A percentile compares a stretch with the other conserved stretches of the same genome.
Conservation (phyloP, 2,329 filamentous ascomycete species). For the Calonectria pseudoreteaudii region DNA sequence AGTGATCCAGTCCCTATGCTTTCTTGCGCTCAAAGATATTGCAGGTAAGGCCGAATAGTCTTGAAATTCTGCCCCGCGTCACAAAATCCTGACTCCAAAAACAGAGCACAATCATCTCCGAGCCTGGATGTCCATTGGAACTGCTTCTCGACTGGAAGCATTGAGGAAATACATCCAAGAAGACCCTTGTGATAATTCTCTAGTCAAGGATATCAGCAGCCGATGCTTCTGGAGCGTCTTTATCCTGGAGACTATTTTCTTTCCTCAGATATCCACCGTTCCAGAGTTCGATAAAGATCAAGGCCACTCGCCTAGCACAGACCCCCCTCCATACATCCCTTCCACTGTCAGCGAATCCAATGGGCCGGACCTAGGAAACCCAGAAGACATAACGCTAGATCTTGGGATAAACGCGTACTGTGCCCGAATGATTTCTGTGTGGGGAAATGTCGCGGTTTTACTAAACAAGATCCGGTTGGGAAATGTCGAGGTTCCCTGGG, state of each 20-base stretch:
- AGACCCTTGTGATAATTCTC: not conserved
- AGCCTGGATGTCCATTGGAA: not conserved
- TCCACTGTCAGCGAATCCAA: not conserved
- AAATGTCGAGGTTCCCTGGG: not conserved
- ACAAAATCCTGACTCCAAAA: not conserved
- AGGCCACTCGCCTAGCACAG: not conserved
- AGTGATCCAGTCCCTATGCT: not conserved
- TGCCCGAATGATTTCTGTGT: not conserved
- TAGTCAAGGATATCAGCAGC: not conserved
- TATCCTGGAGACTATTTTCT: not conserved
- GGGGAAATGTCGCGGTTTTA: not conserved
- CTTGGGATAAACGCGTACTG: not conserved
- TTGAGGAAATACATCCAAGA: not conserved
- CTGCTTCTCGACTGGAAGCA: not conserved
- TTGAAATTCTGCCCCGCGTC: too few relatives aligned
- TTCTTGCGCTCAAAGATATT: not conserved
- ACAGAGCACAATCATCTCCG: not conserved
- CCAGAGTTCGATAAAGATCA: not conserved
- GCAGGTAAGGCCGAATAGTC: not conserved
- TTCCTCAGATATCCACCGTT: not conserved
- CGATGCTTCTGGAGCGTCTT: conserved; percentile 1
- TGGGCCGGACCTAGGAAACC: not conserved
- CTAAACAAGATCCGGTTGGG: not conserved
- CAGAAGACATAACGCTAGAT: not conserved
- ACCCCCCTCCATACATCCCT: not conserved